phyloP scores from a whole-genome alignment of 768 basidiomycete species.

The Amylocystis lapponica region DNA sequence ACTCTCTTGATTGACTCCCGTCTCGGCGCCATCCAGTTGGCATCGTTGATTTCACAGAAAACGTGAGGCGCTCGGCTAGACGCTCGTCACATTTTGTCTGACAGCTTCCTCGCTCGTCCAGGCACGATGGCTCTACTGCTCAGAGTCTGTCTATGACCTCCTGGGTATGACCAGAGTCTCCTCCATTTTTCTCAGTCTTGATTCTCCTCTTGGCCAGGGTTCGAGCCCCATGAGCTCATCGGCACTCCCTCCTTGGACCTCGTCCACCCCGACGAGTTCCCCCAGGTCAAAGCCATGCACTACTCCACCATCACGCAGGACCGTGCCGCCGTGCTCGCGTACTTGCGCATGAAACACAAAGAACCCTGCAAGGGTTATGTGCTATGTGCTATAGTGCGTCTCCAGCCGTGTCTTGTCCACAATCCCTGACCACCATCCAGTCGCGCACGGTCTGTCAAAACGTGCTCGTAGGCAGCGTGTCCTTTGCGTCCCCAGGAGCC shows the following conservation, averaged over 20 bases:
- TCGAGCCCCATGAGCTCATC: constrained; percentile 66
- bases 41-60: constrained; percentile 75
- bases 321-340: constrained; percentile 74
- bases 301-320: constrained; percentile 74
- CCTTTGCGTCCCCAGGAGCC: constrained; percentile 67
- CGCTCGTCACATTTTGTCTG: constrained; percentile 7
- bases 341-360: constrained; percentile 76
- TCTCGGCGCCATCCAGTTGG: constrained; percentile 42
- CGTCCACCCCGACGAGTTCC: constrained; percentile 76
- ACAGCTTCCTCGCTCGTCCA: constrained; percentile 7
- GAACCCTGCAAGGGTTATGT: constrained; percentile 73
- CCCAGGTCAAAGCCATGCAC: constrained; percentile 60
- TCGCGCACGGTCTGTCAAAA: constrained; percentile 69
- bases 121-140: constrained; percentile 25
- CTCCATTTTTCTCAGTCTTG: background rate
- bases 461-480: constrained; percentile 71
- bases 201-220: constrained; percentile 39
- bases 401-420: background rate
- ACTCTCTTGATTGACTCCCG: background rate
- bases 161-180: constrained; percentile 13
- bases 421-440: constrained; percentile 17
- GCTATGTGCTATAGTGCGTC: constrained; percentile 66
- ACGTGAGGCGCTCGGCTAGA: constrained; percentile 36
- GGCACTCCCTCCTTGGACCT: constrained; percentile 67
- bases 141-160: constrained; percentile 22